These are phyloP conservation scores for Plantago coronopus DNA, from an alignment of 305 asterid species.

Conservation along the genomic window DNA sequence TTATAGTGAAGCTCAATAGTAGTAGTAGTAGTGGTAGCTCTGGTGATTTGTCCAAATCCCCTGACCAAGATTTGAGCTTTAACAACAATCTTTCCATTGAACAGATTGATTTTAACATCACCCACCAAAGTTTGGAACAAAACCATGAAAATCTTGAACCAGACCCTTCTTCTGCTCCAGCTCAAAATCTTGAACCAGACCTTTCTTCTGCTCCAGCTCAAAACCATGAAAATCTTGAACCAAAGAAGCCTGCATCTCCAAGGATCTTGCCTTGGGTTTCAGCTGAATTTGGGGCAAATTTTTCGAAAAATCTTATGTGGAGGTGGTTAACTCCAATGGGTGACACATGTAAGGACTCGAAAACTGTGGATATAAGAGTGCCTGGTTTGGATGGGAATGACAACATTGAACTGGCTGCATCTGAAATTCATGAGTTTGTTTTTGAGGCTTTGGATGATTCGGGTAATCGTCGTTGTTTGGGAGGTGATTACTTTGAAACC, in stretches of 20 bases:
- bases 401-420: constrained; percentile 45
- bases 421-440: constrained; percentile 64
- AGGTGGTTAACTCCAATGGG: constrained; percentile 69
- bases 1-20: constrained; percentile 32
- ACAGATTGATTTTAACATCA: constrained; percentile 31
- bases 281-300: constrained; percentile 53
- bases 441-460: constrained; percentile 72
- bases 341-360: constrained; percentile 60
- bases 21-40: no score
- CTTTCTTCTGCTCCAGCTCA: constrained; percentile 21
- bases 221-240: constrained; percentile 17
- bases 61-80: constrained; percentile 35
- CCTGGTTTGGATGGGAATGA: constrained; percentile 45
- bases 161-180: constrained; percentile 26
- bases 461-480: constrained; percentile 53
- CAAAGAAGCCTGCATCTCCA: constrained; percentile 28
- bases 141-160: constrained; percentile 25
- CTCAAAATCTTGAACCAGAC: constrained; percentile 17
- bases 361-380: constrained; percentile 47
- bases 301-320: constrained; percentile 45
- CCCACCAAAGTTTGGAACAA: constrained; percentile 31
- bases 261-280: constrained; percentile 53
- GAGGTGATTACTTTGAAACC: constrained; percentile 86
- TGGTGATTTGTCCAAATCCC: constrained; percentile 18
- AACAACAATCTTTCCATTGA: constrained; percentile 24